Base-by-base conservation (phyloP, 2,329 filamentous ascomycete species). In the Hymenoscyphus linearis region DNA sequence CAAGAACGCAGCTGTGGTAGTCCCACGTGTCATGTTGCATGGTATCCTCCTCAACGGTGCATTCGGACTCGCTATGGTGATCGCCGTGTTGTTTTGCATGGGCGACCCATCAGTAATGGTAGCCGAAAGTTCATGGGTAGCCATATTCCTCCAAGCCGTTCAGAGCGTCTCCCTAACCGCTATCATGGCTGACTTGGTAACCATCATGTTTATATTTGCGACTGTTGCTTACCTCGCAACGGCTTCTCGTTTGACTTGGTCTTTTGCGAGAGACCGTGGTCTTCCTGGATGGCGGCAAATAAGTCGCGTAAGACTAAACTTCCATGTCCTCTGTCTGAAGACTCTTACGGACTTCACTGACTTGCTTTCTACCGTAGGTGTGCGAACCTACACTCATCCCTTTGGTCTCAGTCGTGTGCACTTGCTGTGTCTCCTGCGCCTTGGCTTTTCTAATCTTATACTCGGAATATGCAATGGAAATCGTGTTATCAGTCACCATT, bases 381-480 rank as follows among this genome's bases (percentile, higher is more conserved):
- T 27, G 60, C 54, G 40, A 34, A 22, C 26, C 34, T 9, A 64
- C 59, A 14, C 59, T 59, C 14, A 75, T 79, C 35, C 78, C 78
- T 0, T 66, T 78, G 34, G 75, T 74, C 61, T 69, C 78, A 4
- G 56, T 67, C 22, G 37, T 50, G n/a, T 40, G 64, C 44, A 64
- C 62, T 40, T 55, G 53, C 22, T 18, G 57, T 10, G 61, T 65
- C 35, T 55, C 62, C 16, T 64, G 52, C 35, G 58, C 67, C n/a
- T 52, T 68, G 25, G 59, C 61, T 5, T 62, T 68, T 18, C 82
- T 82, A 72, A 81, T 79, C 68, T 76, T 82, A 61, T 80, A 78
- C 34, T 81, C 77, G 6, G 69, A 74, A 1, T 76, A 76, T 2
- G 81, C 80, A 5, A 80, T 83, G 68, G 80, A 82, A 65, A 79